Base-by-base conservation (phyloP, 192 early-diverging fungal species). In the Coemansia javaensis region DNA sequence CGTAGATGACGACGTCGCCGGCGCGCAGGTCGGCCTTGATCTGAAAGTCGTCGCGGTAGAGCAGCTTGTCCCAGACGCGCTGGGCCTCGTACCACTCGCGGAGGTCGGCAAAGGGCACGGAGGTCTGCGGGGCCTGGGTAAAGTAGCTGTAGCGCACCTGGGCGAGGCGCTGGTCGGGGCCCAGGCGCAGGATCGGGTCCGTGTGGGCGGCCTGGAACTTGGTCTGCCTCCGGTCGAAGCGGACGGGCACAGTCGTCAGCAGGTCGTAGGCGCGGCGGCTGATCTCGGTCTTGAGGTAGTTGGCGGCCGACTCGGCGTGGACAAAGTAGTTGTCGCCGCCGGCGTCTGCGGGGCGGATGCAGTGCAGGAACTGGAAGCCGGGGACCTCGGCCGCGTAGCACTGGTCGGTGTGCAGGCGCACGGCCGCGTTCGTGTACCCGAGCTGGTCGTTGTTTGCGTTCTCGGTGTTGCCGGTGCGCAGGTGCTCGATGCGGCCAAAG, bases 311-410 rank as follows among this genome's bases (percentile, higher is more conserved):
- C 39, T 71, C 66, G 37, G 68, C 74, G 32, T 77, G 67, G 1
- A 66, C 66, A 70, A 77, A 71, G 53, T 77, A 77, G 44, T 66
- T 68, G 3, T 65, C 74, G 32, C 74, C 74, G 20, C 74, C 74
- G 33, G 50, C 23, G 14, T 77, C 74, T 1, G 74, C 74, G 0
- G 66, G 74, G 9, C 49, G 63, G 20, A 77, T 66, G 68, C 74
- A 77, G 32, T 77, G 74, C 14, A 77, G 49, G 18, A 77, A 77
- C 48, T 77, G 74, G 46, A 77, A 77, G 5, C 60, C 65, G 0
- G 74, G 74, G 1, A 66, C 67, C 0, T 39, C 33, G 15, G 71
- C 56, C 11, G 64, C 44, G 37, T 68, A 77, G 52, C 67, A 71
- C 44, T 51, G 58, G 35, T 77, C 74, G 1, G 74, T 66, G 45